Percentiles rank a stretch among this genome's conserved stretches.
Evolutionary conservation across 495 filamentous ascomycete species (phyloP).

Genomic region (Acidomyces sp.): DNA sequence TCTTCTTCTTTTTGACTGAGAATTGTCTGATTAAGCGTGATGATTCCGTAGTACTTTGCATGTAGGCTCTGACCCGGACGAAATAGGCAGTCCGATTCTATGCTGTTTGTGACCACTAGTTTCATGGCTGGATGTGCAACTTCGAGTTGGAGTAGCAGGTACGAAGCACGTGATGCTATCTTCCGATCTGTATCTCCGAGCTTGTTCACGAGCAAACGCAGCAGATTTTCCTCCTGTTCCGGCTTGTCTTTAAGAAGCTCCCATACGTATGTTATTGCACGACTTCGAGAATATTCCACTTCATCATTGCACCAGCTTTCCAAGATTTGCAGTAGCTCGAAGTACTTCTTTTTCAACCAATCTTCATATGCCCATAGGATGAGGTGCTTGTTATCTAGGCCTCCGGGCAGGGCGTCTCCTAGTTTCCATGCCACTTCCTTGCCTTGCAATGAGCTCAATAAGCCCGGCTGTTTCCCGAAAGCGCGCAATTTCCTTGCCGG

Average conservation of each 20-base stretch:
- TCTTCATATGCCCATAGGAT: conserved; percentile 89
- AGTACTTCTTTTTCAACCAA: conserved; percentile 83
- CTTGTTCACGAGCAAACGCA: conserved; percentile 87
- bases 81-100: conserved; percentile 79
- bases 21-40: conserved; percentile 92
- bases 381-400: conserved; percentile 58
- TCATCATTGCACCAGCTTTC: conserved; percentile 89
- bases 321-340: conserved; percentile 77
- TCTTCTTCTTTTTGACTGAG: conserved; percentile 68
- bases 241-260: conserved; percentile 89
- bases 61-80: conserved; percentile 73
- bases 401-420: conserved; percentile 52
- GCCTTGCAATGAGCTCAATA: conserved; percentile 54
- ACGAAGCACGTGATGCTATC: conserved; percentile 82
- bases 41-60: conserved; percentile 89
- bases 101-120: conserved; percentile 60
- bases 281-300: conserved; percentile 74
- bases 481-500: conserved; percentile 69
- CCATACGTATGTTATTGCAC: conserved; percentile 76
- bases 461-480: conserved; percentile 67
- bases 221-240: conserved; percentile 88
- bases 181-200: conserved; percentile 88
- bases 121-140: conserved; percentile 89
- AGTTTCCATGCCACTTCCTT: conserved; percentile 47
- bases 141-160: conserved; percentile 79